A percentile compares a stretch with the other conserved stretches of the same genome.
These are phyloP conservation scores for Porphyridium purpureum DNA, from an alignment of 23 red algal genomes.

Conservation along the genomic window DNA sequence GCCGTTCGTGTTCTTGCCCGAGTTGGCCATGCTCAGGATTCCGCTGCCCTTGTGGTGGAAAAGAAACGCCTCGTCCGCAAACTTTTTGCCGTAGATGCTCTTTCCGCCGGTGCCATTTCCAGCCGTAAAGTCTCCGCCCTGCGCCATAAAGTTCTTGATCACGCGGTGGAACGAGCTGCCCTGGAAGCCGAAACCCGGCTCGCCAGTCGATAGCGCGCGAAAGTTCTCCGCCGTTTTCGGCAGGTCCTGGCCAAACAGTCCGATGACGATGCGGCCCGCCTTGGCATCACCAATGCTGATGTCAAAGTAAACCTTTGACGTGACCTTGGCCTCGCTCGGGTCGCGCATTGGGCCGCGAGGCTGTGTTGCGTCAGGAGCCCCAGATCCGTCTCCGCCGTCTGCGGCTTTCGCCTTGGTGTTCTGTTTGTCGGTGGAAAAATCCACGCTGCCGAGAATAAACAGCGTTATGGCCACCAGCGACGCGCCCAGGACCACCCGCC, in stretches of 20 bases:
- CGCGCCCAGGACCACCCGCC: no score
- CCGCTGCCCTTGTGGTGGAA: constrained; percentile 52
- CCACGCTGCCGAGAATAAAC: no score
- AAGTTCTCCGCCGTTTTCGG: constrained; percentile 82
- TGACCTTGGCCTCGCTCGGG: constrained; percentile 26
- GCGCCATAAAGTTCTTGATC: constrained; percentile 89
- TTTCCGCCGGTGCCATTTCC: constrained; percentile 76
- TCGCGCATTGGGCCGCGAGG: no score
- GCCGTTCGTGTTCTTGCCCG: constrained; percentile 78
- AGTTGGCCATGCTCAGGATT: constrained; percentile 86
- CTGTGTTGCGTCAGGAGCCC: constrained; percentile 3
- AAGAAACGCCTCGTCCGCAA: constrained; percentile 73
- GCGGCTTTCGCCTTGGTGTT: no score
- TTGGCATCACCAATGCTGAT: constrained; percentile 41
- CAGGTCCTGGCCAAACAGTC: constrained; percentile 45
- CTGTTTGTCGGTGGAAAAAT: no score
- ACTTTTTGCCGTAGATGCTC: constrained; percentile 77
- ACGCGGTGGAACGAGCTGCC: constrained; percentile 70
- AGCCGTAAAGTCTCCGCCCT: constrained; percentile 85
- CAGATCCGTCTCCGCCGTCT: no score
- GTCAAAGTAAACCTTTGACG: constrained; percentile 65
- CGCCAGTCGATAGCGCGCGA: constrained; percentile 28
- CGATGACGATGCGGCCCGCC: constrained; percentile 65
- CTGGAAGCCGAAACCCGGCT: constrained; percentile 61
- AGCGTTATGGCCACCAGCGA: no score